Evolutionary conservation across 768 basidiomycete species (phyloP).

Genomic region (Termitomyces sp.): DNA sequence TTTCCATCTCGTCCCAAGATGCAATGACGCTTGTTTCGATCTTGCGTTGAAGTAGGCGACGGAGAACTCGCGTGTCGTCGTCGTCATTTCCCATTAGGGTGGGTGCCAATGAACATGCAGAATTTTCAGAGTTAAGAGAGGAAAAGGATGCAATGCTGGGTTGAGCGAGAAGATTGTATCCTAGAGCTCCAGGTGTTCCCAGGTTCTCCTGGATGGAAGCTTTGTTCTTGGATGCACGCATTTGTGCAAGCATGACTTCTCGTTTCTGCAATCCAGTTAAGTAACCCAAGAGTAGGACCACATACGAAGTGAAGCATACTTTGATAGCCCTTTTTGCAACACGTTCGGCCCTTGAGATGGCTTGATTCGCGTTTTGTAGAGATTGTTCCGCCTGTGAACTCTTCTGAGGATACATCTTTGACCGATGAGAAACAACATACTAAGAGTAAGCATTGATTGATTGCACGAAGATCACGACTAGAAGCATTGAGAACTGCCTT

Average conservation of each 20-base stretch:
- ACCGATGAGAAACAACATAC: constrained; percentile 29
- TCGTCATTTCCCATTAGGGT: constrained; percentile 52
- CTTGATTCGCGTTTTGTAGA: constrained; percentile 46
- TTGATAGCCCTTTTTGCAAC: constrained; percentile 50
- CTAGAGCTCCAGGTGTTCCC: constrained; percentile 23
- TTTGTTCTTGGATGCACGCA: constrained; percentile 23
- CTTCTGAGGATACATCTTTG: neutral
- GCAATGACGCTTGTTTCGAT: constrained; percentile 51
- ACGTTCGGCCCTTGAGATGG: constrained; percentile 51
- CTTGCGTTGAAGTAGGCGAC: constrained; percentile 60
- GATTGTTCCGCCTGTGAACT: constrained; percentile 47
- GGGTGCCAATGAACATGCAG: constrained; percentile 41
- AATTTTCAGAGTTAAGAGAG: constrained; percentile 34
- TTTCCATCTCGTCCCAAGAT: constrained; percentile 61
- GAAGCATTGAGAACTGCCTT: constrained; percentile 46
- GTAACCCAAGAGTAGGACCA: neutral
- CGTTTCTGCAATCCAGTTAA: constrained; percentile 36
- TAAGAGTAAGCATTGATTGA: constrained; percentile 46
- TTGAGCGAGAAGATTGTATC: constrained; percentile 29
- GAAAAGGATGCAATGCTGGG: constrained; percentile 37
- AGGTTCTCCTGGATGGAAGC: constrained; percentile 13
- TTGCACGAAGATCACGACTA: constrained; percentile 48
- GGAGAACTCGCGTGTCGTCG: constrained; percentile 56
- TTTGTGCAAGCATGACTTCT: constrained; percentile 36
- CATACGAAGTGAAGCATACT: constrained; percentile 26